phyloP scores from a whole-genome alignment of 768 basidiomycete genomes.

The Boletus tylopilopsis region DNA sequence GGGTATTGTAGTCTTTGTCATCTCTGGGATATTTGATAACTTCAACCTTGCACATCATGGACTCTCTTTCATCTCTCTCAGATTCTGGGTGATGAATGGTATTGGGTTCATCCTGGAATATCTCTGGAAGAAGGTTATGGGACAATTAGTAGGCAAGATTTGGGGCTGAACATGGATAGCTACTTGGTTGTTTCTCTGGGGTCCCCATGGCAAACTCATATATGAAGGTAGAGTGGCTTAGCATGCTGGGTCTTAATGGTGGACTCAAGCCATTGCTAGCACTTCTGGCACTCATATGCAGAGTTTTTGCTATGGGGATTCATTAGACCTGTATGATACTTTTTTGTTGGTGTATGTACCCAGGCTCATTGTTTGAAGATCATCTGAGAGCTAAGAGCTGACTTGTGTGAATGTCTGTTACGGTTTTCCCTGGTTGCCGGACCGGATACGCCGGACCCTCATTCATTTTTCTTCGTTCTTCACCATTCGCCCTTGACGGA shows the following conservation, averaged over 20 bases:
- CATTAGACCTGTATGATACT: too few relatives aligned
- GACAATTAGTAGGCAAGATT: slow-evolving; percentile 42
- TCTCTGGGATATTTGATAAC: slow-evolving; percentile 58
- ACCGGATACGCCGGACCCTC: too few relatives aligned
- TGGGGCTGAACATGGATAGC: slow-evolving; percentile 50
- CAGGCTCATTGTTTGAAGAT: too few relatives aligned
- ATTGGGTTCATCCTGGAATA: slow-evolving; percentile 51
- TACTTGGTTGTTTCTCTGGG: slow-evolving; percentile 47
- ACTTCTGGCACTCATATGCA: slow-evolving; percentile 25
- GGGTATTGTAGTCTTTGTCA: slow-evolving; percentile 54
- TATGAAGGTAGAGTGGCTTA: slow-evolving; percentile 14
- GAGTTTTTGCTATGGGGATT: too few relatives aligned
- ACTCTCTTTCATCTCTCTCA: slow-evolving; percentile 37
- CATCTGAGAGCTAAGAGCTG: too few relatives aligned
- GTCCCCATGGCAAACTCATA: slow-evolving; percentile 43
- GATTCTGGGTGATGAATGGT: slow-evolving; percentile 56
- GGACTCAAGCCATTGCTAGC: slow-evolving; percentile 12
- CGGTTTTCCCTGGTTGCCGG: too few relatives aligned
- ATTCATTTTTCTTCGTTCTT: too few relatives aligned
- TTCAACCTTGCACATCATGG: slow-evolving; percentile 46
- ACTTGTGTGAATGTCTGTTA: too few relatives aligned
- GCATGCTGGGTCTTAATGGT: slow-evolving; percentile 5
- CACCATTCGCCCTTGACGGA: too few relatives aligned
- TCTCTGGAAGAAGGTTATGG: slow-evolving; percentile 40
- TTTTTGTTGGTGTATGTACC: too few relatives aligned